phyloP scores from a whole-genome alignment of 345 rosid genomes.

The Arabidopsis suecica region DNA sequence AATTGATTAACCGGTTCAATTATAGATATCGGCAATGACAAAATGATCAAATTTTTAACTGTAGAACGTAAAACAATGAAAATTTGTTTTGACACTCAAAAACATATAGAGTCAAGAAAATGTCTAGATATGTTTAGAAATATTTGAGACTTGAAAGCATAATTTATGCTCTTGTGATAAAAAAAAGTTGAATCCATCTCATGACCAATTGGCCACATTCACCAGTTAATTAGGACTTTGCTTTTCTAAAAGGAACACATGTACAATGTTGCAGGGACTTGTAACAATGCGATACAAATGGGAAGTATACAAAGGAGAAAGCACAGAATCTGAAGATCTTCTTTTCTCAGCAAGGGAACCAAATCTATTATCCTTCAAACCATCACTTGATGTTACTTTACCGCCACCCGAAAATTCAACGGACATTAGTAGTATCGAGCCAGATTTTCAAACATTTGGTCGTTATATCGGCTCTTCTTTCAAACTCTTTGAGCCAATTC shows the following conservation, averaged over 20 bases:
- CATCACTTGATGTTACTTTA: slow-evolving; percentile 54
- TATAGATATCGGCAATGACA: background rate
- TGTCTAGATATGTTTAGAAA: background rate
- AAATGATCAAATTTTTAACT: background rate
- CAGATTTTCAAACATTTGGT: slow-evolving; percentile 57
- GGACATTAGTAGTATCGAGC: background rate
- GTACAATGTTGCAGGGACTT: slow-evolving; percentile 42
- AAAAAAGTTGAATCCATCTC: background rate
- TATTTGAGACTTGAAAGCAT: background rate
- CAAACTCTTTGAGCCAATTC: slow-evolving; percentile 54
- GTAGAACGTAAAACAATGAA: background rate
- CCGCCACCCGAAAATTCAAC: slow-evolving; percentile 26
- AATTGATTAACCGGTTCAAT: background rate
- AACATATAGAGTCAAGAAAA: background rate
- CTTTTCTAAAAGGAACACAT: background rate
- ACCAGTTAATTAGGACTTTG: background rate
- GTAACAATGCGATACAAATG: slow-evolving; percentile 39
- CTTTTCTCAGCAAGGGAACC: slow-evolving; percentile 54
- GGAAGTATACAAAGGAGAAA: slow-evolving; percentile 40
- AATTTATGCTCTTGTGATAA: background rate
- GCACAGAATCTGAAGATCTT: slow-evolving; percentile 29
- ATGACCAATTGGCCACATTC: background rate
- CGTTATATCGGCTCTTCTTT: slow-evolving; percentile 58
- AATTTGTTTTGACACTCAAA: background rate
- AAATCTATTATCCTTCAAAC: slow-evolving; percentile 57